Base-by-base conservation (phyloP, 1,284 basidiomycete species). In the Cryptococcus sp. region DNA sequence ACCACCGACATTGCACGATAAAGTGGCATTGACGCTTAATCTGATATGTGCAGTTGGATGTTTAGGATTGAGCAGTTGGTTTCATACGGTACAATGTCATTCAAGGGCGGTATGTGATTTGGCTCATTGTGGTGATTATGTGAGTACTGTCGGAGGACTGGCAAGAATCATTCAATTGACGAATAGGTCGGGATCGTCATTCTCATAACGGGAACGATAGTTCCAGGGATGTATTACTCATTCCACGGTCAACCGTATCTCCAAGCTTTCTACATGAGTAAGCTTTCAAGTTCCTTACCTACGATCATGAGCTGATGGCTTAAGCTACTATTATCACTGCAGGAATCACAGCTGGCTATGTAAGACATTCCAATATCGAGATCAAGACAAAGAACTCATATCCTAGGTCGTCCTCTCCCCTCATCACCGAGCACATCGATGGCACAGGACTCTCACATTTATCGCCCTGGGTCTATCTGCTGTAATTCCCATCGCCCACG, bases 381-480 rank as follows among this genome's bases (percentile, higher is more conserved):
- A 47, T 49, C 37, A 44, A 57, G 51, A 13, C 8, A 13, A 36
- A 5, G 10, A 50, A 13, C 5, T 87, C 51, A 31, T 11, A 34
- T 32, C 13, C 38, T 59, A 86, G 74, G 83, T 89, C 59, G 89
- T 95, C 23, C 79, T 94, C 14, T 83, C 85, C 53, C 89, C 90
- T 0, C 82, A 85, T 67, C 92, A 92, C 73, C 80, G 84, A 1
- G 81, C 82, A 0, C 87, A 90, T 72, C 82, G 90, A 30, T 84
- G 86, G 63, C 83, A 87, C 55, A 84, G 93, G 30, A 93, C 90
- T 3, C 74, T 79, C 30, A 84, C 90, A 6, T 96, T 95, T 76
- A 82, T 92, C 61, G 83, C 81, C 8, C 83, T 95, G 13, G 91
- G 92, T 13, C 76, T 90, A 33, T 85, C 83, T 59, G 87, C 84